Percentiles rank a stretch among this genome's conserved stretches.
These are phyloP conservation scores for Bassia scoparia DNA, from an alignment of 148 eudicot species.

Conservation along the genomic window DNA sequence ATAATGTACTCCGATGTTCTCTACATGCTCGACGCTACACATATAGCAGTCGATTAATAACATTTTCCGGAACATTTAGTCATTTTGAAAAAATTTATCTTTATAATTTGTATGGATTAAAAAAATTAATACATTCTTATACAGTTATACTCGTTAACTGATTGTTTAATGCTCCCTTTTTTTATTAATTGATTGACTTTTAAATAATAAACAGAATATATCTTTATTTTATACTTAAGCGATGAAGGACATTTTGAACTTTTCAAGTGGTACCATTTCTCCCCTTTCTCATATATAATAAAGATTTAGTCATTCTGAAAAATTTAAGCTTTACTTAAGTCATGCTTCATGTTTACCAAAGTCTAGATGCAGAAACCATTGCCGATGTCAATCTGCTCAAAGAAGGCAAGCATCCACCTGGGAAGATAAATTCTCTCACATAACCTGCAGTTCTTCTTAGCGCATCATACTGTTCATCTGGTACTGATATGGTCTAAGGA, in stretches of 20 bases:
- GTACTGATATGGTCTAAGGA: constrained; percentile 61
- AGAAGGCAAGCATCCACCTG: constrained; percentile 77
- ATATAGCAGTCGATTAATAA: too few relatives aligned
- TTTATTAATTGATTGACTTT: too few relatives aligned
- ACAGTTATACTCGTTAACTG: too few relatives aligned
- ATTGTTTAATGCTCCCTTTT: too few relatives aligned
- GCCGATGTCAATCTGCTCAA: constrained; percentile 68
- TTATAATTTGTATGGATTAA: too few relatives aligned
- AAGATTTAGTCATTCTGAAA: too few relatives aligned
- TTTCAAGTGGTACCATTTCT: too few relatives aligned
- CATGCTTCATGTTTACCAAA: constrained; percentile 43
- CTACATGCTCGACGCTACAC: constrained; percentile 69
- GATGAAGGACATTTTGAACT: too few relatives aligned
- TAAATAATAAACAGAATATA: background rate
- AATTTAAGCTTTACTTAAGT: background rate
- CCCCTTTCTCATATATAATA: too few relatives aligned
- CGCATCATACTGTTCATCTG: constrained; percentile 73
- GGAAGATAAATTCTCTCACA: constrained; percentile 74
- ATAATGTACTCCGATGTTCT: constrained; percentile 77
- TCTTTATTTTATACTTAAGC: background rate
- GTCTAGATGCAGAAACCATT: constrained; percentile 71
- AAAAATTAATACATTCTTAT: too few relatives aligned
- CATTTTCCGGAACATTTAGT: background rate
- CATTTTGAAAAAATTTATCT: background rate
- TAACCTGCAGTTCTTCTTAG: constrained; percentile 63